These are phyloP conservation scores for Elsinoe batatas DNA, from an alignment of 2,329 filamentous ascomycete genomes.

Conservation along the genomic window DNA sequence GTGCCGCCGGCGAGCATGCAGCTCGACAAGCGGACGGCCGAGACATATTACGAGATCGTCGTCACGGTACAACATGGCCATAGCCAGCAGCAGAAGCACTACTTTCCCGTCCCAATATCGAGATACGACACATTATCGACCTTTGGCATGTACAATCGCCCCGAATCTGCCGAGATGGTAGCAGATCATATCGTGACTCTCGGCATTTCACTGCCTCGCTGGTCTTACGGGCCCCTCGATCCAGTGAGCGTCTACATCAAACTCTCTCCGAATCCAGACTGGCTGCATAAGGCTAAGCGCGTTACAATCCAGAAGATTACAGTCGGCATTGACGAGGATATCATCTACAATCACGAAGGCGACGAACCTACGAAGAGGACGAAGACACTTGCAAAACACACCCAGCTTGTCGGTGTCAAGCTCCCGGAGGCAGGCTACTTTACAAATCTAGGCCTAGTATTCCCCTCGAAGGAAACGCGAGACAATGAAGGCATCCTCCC, in stretches of 20 bases:
- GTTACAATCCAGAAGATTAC: slow-evolving; percentile 93
- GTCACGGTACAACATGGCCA: slow-evolving; percentile 90
- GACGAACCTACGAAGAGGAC: slow-evolving; percentile 87
- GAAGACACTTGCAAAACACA: slow-evolving; percentile 76
- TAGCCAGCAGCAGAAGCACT: slow-evolving; percentile 77
- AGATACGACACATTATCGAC: slow-evolving; percentile 95
- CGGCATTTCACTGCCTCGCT: slow-evolving; percentile 82
- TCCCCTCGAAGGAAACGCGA: slow-evolving; percentile 78
- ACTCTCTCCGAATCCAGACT: slow-evolving; percentile 82
- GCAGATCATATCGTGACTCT: slow-evolving; percentile 86
- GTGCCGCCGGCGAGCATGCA: slow-evolving; percentile 89
- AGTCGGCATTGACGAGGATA: slow-evolving; percentile 89
- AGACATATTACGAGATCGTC: slow-evolving; percentile 94
- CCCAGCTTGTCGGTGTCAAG: slow-evolving; percentile 69
- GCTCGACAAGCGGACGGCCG: slow-evolving; percentile 82
- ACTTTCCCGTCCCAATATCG: slow-evolving; percentile 80
- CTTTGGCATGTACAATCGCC: slow-evolving; percentile 98
- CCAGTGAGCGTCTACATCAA: slow-evolving; percentile 96
- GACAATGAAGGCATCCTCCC: slow-evolving; percentile 82
- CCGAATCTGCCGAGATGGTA: slow-evolving; percentile 75
- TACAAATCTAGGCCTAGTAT: slow-evolving; percentile 83
- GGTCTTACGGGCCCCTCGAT: slow-evolving; percentile 93
- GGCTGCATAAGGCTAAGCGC: slow-evolving; percentile 78
- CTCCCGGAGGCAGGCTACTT: slow-evolving; percentile 87
- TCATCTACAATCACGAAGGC: slow-evolving; percentile 96